A percentile compares a stretch with the other conserved stretches of the same genome.
Evolutionary conservation across 2,329 filamentous ascomycete species (phyloP).

Genomic region (Curvularia sp.): DNA sequence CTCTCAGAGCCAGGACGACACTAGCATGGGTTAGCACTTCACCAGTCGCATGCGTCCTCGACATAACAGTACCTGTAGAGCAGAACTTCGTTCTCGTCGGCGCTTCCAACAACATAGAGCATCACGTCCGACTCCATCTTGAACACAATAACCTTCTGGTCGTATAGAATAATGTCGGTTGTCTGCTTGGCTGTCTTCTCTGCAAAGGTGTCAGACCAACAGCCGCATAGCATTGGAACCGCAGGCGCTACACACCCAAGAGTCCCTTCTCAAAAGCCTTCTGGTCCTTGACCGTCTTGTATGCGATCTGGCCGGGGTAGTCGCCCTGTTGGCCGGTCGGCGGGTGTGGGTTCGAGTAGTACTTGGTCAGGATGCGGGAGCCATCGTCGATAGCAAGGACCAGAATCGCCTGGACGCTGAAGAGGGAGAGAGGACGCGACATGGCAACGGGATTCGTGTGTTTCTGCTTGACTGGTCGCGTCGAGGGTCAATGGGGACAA

Average conservation of each 20-base stretch:
- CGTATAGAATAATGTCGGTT: slow-evolving; percentile 95
- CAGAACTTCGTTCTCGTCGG: slow-evolving; percentile 96
- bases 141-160: slow-evolving; percentile 95
- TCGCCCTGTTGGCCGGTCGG: slow-evolving; percentile 66
- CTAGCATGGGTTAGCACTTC: slow-evolving; percentile 50
- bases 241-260: slow-evolving; percentile 69
- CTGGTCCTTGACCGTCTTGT: slow-evolving; percentile 88
- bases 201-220: slow-evolving; percentile 30
- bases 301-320: slow-evolving; percentile 74
- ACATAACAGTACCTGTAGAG: slow-evolving; percentile 69
- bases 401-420: slow-evolving; percentile 61
- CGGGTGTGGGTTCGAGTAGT: slow-evolving; percentile 77
- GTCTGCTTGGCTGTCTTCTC: slow-evolving; percentile 95
- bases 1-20: slow-evolving; percentile 87
- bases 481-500: slow-evolving; percentile 14
- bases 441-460: slow-evolving; percentile 41
- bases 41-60: too few species aligned
- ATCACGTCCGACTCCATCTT: slow-evolving; percentile 98
- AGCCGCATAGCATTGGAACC: slow-evolving; percentile 64
- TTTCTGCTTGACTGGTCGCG: background rate
- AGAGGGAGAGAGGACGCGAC: slow-evolving; percentile 62
- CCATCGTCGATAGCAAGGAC: slow-evolving; percentile 77
- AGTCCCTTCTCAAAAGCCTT: slow-evolving; percentile 97
- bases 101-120: slow-evolving; percentile 86
- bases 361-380: slow-evolving; percentile 91